Evolutionary conservation across 2,329 filamentous ascomycete genomes (phyloP).

Genomic region (Aspergillus carbonarius): DNA sequence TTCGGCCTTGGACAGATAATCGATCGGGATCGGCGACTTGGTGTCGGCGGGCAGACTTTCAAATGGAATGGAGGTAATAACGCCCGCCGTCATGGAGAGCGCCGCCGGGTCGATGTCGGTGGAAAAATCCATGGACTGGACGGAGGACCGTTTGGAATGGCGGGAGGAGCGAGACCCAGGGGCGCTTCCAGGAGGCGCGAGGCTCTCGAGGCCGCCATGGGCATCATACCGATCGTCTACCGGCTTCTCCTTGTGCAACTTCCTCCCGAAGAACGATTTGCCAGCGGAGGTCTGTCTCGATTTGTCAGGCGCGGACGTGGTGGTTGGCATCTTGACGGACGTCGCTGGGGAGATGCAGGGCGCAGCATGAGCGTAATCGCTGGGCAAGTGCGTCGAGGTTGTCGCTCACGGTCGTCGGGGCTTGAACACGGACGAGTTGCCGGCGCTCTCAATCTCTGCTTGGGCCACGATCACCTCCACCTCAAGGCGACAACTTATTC

Average conservation of each 20-base stretch:
- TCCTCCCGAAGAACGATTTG: slow-evolving; percentile 85
- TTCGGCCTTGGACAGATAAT: slow-evolving; percentile 69
- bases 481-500: slow-evolving; percentile 5
- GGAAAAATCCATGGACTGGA: slow-evolving; percentile 68
- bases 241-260: slow-evolving; percentile 70
- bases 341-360: slow-evolving; percentile 31
- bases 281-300: slow-evolving; percentile 77
- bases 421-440: neutral
- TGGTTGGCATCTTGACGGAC: slow-evolving; percentile 49
- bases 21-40: slow-evolving; percentile 68
- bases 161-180: slow-evolving; percentile 69
- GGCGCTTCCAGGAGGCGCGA: slow-evolving; percentile 62
- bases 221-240: slow-evolving; percentile 63
- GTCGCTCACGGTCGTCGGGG: neutral
- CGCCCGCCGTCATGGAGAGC: slow-evolving; percentile 72
- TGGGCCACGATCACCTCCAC: neutral
- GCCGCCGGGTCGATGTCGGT: slow-evolving; percentile 59
- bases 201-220: slow-evolving; percentile 58
- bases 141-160: slow-evolving; percentile 69
- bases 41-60: slow-evolving; percentile 66
- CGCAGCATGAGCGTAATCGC: slow-evolving; percentile 34
- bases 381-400: neutral
- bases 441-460: neutral
- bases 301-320: slow-evolving; percentile 70
- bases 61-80: slow-evolving; percentile 87